A percentile compares a stretch with the other conserved stretches of the same genome.
phyloP scores from a whole-genome alignment of 495 filamentous ascomycete genomes.

The Opeltia flavorubescens region DNA sequence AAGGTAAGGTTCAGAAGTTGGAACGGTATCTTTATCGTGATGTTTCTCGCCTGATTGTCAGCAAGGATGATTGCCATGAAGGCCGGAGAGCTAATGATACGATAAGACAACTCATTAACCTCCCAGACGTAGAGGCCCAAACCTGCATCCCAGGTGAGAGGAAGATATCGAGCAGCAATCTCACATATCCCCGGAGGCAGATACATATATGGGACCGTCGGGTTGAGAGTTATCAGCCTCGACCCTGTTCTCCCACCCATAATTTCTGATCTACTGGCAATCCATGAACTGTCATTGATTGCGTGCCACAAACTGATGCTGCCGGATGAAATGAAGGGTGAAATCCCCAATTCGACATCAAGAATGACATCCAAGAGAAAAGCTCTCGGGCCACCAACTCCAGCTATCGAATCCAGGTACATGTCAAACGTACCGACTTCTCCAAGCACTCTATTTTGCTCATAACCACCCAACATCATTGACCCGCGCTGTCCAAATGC shows the following conservation, averaged over 20 bases:
- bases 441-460: conserved; percentile 29
- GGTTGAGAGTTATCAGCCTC: conserved; percentile 20
- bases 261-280: too few relatives aligned
- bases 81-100: conserved; percentile 30
- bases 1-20: conserved; percentile 38
- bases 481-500: conserved; percentile 25
- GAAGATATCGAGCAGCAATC: conserved; percentile 30
- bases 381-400: too few relatives aligned
- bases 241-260: too few relatives aligned
- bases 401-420: too few relatives aligned
- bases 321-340: too few relatives aligned
- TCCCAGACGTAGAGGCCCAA: conserved; percentile 39
- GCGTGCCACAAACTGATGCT: too few relatives aligned
- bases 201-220: conserved; percentile 32
- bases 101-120: conserved; percentile 22
- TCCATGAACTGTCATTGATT: too few relatives aligned
- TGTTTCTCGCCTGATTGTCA: conserved; percentile 16
- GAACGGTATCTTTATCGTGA: conserved; percentile 39
- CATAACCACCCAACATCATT: conserved; percentile 37
- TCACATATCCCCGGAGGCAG: conserved; percentile 37
- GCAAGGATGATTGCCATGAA: conserved; percentile 33
- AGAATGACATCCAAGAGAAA: too few relatives aligned
- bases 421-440: too few relatives aligned
- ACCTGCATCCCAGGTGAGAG: conserved; percentile 25
- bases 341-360: too few relatives aligned